Conservation (phyloP, 306 rosid species). For the Parietaria judaica region DNA sequence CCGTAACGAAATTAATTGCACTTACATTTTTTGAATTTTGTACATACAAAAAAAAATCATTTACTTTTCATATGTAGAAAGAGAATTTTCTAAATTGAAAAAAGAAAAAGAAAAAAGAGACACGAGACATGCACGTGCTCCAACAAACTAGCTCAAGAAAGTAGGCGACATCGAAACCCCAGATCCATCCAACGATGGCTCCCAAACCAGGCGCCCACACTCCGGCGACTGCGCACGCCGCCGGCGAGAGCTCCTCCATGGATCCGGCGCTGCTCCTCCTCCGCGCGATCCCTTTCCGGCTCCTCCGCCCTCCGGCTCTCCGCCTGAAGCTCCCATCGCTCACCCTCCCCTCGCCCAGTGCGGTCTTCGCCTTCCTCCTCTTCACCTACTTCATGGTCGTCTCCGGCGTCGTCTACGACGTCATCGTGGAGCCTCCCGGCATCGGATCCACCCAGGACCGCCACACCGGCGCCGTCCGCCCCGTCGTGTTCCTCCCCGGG, state of each 20-base stretch:
- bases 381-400: constrained; percentile 95
- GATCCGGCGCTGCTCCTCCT: constrained; percentile 37
- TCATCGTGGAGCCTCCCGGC: constrained; percentile 94
- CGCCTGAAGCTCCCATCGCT: constrained; percentile 32
- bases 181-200: constrained; percentile 20
- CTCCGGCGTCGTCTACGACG: constrained; percentile 88
- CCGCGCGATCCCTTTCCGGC: constrained; percentile 47
- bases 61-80: too few species aligned
- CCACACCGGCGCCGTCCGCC: constrained; percentile 69
- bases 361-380: constrained; percentile 64
- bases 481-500: constrained; percentile 78
- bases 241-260: constrained; percentile 19
- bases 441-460: constrained; percentile 87
- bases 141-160: too few species aligned
- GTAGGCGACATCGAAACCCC: neutral
- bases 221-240: constrained; percentile 10
- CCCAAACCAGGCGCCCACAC: constrained; percentile 32
- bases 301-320: constrained; percentile 56
- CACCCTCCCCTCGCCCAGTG: constrained; percentile 46
- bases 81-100: too few species aligned
- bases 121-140: too few species aligned
- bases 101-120: too few species aligned
- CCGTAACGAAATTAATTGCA: too few species aligned
- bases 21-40: too few species aligned
- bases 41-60: too few species aligned